Percentiles rank a stretch among this genome's conserved stretches.
These are phyloP conservation scores for Mimosa pudica DNA, from an alignment of 306 rosid species.

Conservation along the genomic window DNA sequence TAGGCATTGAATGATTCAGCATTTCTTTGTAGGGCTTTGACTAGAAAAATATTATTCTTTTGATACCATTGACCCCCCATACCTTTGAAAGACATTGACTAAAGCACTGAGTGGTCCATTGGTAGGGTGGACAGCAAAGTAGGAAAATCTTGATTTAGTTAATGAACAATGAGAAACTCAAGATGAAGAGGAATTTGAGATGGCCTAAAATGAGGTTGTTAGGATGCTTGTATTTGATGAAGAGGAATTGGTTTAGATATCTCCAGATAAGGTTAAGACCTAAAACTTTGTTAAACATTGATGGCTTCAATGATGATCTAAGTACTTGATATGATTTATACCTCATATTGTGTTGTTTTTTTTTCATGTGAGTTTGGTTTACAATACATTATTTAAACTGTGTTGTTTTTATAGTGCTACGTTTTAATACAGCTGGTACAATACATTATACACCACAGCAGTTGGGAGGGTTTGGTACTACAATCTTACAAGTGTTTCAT, in stretches of 20 bases:
- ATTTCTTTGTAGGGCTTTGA: not conserved
- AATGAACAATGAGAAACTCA: not conserved
- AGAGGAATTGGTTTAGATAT: not conserved
- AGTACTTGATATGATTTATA: not conserved
- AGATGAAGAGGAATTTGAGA: not conserved
- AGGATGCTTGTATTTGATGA: not conserved
- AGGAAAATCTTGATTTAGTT: not conserved
- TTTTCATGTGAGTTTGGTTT: not conserved
- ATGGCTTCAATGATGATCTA: not conserved
- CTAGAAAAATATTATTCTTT: not conserved
- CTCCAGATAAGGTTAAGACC: not conserved
- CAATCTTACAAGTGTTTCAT: not conserved
- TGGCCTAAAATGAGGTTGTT: not conserved
- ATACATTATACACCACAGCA: not conserved
- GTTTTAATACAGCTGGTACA: not conserved
- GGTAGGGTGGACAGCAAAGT: not conserved
- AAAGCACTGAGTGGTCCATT: not conserved
- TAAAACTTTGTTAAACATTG: not conserved
- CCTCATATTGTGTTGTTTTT: not conserved
- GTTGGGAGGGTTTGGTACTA: not conserved
- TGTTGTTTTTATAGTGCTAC: not conserved
- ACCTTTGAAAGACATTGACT: not conserved
- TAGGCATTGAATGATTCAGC: not conserved
- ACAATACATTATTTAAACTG: not conserved
- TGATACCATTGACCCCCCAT: not conserved